These are phyloP conservation scores for Annulohypoxylon nitens DNA, from an alignment of 495 filamentous ascomycete species.

Conservation along the genomic window DNA sequence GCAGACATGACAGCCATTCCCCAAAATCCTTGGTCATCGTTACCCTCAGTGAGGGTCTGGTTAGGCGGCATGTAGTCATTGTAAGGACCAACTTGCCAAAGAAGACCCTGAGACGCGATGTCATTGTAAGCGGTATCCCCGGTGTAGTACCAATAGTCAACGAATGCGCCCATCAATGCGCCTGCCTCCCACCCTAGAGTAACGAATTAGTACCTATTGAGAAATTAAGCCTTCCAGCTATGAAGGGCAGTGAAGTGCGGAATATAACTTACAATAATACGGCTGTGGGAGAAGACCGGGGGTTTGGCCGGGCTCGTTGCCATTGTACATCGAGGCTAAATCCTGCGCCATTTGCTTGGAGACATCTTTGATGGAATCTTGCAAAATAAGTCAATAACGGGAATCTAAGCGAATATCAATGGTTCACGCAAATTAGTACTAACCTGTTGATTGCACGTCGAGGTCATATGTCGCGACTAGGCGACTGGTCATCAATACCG, in stretches of 20 bases:
- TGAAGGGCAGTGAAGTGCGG: neutral
- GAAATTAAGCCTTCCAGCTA: too few relatives aligned
- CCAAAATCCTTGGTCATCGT: slow-evolving; percentile 80
- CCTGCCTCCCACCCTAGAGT: slow-evolving; percentile 85
- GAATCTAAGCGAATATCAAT: slow-evolving; percentile 11
- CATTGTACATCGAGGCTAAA: slow-evolving; percentile 77
- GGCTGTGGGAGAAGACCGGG: slow-evolving; percentile 60
- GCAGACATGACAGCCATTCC: slow-evolving; percentile 76
- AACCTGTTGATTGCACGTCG: slow-evolving; percentile 39
- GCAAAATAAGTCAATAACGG: slow-evolving; percentile 5
- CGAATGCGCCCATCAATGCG: slow-evolving; percentile 75
- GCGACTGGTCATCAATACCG: slow-evolving; percentile 26
- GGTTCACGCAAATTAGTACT: neutral
- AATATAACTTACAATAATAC: slow-evolving; percentile 56
- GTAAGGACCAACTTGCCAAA: slow-evolving; percentile 69
- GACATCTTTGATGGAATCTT: slow-evolving; percentile 75
- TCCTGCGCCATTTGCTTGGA: slow-evolving; percentile 70
- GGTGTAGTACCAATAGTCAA: slow-evolving; percentile 78
- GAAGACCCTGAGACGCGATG: slow-evolving; percentile 64
- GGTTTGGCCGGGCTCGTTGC: slow-evolving; percentile 70
- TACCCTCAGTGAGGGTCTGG: slow-evolving; percentile 71
- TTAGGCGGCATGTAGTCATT: slow-evolving; percentile 74
- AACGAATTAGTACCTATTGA: slow-evolving; percentile 55
- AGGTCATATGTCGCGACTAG: slow-evolving; percentile 39
- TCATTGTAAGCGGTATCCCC: slow-evolving; percentile 73